Percentiles rank a stretch among this genome's conserved stretches.
phyloP scores from a whole-genome alignment of 148 eudicot genomes.

The Chenopodium suecicum region DNA sequence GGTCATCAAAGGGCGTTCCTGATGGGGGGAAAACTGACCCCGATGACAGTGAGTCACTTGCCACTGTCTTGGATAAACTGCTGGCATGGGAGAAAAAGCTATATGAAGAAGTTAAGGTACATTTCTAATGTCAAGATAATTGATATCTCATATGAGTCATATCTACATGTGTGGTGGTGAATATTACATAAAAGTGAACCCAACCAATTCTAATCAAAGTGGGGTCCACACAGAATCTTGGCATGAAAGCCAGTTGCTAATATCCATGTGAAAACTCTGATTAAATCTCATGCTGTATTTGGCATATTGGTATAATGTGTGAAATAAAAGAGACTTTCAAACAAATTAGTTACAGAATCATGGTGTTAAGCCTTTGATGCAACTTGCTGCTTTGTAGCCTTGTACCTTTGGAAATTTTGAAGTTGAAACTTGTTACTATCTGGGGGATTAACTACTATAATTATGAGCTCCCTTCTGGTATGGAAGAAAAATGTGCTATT shows the following conservation, averaged over 20 bases:
- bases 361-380: neutral
- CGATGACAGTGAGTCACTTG: conserved; percentile 91
- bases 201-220: neutral
- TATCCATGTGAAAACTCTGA: neutral
- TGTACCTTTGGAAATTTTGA: neutral
- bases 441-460: neutral
- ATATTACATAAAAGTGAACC: neutral
- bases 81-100: conserved; percentile 99
- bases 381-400: neutral
- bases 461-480: neutral
- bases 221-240: neutral
- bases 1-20: conserved; percentile 64
- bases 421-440: neutral
- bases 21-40: conserved; percentile 57
- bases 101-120: conserved; percentile 97
- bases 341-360: neutral
- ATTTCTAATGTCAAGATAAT: conserved; percentile 8
- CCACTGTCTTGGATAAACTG: conserved; percentile 88
- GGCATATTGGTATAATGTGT: neutral
- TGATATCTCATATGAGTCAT: neutral
- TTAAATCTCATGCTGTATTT: neutral
- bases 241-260: conserved; percentile 1
- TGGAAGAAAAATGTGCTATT: neutral
- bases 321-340: neutral
- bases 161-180: conserved; percentile 11